Percentiles rank a stretch among this genome's conserved stretches.
Evolutionary conservation across 192 early-diverging fungal species (phyloP).

Genomic region (Coemansia sp.): DNA sequence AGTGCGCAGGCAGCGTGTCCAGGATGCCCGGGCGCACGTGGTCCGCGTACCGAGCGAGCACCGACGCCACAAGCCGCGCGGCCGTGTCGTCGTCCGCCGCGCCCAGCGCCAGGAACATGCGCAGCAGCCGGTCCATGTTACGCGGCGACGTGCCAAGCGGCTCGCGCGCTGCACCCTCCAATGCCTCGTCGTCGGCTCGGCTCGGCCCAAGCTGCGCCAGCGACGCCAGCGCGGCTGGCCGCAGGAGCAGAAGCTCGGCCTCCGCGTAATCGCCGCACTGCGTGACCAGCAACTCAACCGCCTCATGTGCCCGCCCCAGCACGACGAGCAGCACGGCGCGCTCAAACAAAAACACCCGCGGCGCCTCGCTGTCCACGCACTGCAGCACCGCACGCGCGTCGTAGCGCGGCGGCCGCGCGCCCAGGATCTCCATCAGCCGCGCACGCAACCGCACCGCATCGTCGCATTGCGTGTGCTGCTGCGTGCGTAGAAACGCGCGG

Average conservation of each 20-base stretch:
- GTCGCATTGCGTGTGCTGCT: neutral
- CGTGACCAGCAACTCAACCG: conserved; percentile 29
- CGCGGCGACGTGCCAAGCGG: neutral
- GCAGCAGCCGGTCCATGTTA: conserved; percentile 16
- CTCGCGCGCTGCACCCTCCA: too few species aligned
- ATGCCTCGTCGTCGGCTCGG: neutral
- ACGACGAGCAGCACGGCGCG: conserved; percentile 30
- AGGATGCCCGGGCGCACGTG: conserved; percentile 3
- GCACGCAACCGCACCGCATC: conserved; percentile 14
- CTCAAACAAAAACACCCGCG: conserved; percentile 10
- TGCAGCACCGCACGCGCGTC: conserved; percentile 15
- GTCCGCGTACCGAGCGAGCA: conserved; percentile 13
- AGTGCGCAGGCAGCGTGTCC: conserved; percentile 28
- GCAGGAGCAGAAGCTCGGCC: conserved; percentile 36
- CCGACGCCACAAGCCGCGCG: conserved; percentile 26
- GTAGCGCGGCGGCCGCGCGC: conserved; percentile 8
- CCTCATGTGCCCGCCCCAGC: conserved; percentile 11
- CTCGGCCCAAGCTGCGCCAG: conserved; percentile 20
- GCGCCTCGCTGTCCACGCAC: conserved; percentile 19
- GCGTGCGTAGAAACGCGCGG: conserved; percentile 17
- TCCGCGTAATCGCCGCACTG: conserved; percentile 36
- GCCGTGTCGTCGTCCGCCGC: conserved; percentile 31
- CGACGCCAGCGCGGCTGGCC: conserved; percentile 12
- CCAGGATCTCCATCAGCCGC: conserved; percentile 22
- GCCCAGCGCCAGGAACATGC: conserved; percentile 17